Conservation (phyloP, 768 basidiomycete genomes). For the Podaxis sp. region DNA sequence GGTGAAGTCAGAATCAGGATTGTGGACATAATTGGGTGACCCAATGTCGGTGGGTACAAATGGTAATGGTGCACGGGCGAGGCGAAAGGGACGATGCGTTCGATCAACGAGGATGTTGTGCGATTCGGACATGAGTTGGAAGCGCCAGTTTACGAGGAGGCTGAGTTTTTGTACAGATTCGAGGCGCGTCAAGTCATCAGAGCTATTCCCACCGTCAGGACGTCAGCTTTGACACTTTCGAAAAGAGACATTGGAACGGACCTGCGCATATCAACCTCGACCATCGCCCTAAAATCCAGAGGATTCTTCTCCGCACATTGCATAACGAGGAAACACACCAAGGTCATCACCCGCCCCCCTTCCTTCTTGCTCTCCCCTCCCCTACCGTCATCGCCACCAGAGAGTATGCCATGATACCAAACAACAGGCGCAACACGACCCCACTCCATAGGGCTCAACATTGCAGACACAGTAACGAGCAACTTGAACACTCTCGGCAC, state of each 20-base stretch:
- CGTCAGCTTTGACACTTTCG: neutral
- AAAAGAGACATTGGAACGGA: slow-evolving; percentile 21
- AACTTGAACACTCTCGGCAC: slow-evolving; percentile 48
- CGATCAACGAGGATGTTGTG: slow-evolving; percentile 60
- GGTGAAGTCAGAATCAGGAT: slow-evolving; percentile 18
- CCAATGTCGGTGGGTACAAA: slow-evolving; percentile 78
- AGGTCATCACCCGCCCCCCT: neutral
- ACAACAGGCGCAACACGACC: slow-evolving; percentile 46
- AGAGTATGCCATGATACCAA: slow-evolving; percentile 51
- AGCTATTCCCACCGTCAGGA: slow-evolving; percentile 27
- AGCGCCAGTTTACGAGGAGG: slow-evolving; percentile 61
- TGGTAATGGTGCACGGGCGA: slow-evolving; percentile 64
- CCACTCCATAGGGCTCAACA: slow-evolving; percentile 48
- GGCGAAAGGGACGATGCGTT: slow-evolving; percentile 62
- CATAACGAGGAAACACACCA: slow-evolving; percentile 57
- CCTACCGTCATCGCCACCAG: slow-evolving; percentile 27
- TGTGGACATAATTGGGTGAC: slow-evolving; percentile 47
- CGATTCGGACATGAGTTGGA: slow-evolving; percentile 48
- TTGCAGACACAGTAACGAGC: slow-evolving; percentile 56
- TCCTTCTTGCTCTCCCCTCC: neutral
- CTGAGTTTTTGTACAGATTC: slow-evolving; percentile 52
- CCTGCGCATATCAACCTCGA: slow-evolving; percentile 57
- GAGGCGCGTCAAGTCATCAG: slow-evolving; percentile 42
- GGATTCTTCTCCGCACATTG: slow-evolving; percentile 65
- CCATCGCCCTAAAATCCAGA: slow-evolving; percentile 39